Base-by-base conservation (phyloP, 2,329 filamentous ascomycete species). In the Teratosphaeria viscida region DNA sequence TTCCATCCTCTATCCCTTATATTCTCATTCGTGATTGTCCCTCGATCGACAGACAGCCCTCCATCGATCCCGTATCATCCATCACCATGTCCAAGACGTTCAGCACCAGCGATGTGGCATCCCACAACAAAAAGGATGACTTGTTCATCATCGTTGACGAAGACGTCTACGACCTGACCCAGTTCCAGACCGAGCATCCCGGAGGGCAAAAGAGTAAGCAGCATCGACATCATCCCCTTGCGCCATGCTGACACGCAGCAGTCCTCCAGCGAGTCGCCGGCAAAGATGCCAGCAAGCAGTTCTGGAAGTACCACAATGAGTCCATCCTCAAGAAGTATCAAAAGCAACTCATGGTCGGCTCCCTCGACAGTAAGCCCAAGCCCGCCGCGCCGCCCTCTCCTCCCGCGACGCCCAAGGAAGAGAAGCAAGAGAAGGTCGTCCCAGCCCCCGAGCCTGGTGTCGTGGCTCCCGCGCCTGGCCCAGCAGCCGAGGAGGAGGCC, bases 81-180 rank as follows among this genome's bases (percentile, higher is more conserved):
- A n/a, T 27, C 69, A 82, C 60, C 69, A 99, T 99, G 94, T 88
- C 92, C 56, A 89, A 94, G 78, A 87, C 84, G 34, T 96, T 96
- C 74, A 88, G 86, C 58, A 81, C 85, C 65, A 83, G 83, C 78
- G 92, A 96, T 73, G 92, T 99, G 64, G 86, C 92, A 72, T 85
- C 88, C 77, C 92, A 97, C 77, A 96, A 90, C 81, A 96, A 92
- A 78, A 76, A 86, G 54, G 85, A 90, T 71, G 87, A 86, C 72
- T 81, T 96, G 62, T 97, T 86, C 84, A 89, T 97, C 71, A 84
- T 95, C 65, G 85, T 97, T 66, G 92, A 97, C 67, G 88, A 92
- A 69, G 92, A 97, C 75, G 92, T 97, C 66, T 97, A 96, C 76
- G 92, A 99, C 72, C 74, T 97, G 69, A 95, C 91, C 68, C 91